phyloP scores from a whole-genome alignment of 345 rosid genomes.

The Erodium maritimum region DNA sequence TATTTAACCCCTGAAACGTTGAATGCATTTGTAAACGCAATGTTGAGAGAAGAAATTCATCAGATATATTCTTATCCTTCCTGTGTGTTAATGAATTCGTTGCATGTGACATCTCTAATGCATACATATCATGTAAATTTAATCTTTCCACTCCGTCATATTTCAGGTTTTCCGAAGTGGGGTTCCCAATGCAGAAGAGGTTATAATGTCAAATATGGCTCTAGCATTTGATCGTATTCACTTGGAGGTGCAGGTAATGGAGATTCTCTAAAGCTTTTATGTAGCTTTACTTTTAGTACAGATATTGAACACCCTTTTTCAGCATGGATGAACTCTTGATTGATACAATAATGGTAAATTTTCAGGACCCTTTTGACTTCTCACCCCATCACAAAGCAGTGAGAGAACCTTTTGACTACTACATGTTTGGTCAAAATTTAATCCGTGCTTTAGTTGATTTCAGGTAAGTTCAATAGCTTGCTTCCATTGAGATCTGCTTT shows the following conservation, averaged over 20 bases:
- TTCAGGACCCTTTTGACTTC: conserved; percentile 76
- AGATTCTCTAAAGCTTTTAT: neutral
- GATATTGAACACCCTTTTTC: neutral
- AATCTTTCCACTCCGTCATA: neutral
- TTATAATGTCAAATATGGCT: conserved; percentile 73
- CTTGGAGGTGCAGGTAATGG: conserved; percentile 70
- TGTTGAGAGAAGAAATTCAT: neutral
- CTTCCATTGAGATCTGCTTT: conserved; percentile 4
- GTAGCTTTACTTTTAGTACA: neutral
- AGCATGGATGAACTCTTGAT: conserved; percentile 5
- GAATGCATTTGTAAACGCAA: neutral
- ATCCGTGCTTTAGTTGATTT: conserved; percentile 78
- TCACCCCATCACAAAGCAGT: conserved; percentile 72
- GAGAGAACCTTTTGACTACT: conserved; percentile 92
- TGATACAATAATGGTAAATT: conserved; percentile 14
- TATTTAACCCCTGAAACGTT: neutral
- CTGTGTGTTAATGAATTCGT: neutral
- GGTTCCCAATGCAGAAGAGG: conserved; percentile 43
- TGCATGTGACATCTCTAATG: neutral
- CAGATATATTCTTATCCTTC: neutral
- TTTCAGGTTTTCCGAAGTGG: conserved; percentile 68
- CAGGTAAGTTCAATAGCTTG: conserved; percentile 38
- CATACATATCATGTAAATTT: neutral
- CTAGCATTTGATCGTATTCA: conserved; percentile 62
- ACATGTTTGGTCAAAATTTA: conserved; percentile 82